phyloP scores from a whole-genome alignment of 2,329 filamentous ascomycete species.

The Fusarium fracticaudum region DNA sequence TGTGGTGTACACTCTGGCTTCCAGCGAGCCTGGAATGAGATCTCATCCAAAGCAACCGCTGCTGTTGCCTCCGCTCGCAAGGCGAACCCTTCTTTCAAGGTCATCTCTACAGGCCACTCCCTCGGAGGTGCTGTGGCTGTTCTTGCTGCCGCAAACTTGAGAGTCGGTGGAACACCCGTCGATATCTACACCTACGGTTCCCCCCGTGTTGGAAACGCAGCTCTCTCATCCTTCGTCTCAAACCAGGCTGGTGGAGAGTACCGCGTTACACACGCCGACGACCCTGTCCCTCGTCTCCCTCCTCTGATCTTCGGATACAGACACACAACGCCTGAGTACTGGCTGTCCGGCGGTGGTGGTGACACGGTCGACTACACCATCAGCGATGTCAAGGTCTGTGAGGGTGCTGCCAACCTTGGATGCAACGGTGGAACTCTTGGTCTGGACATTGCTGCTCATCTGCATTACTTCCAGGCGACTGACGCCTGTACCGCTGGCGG shows the following conservation, averaged over 20 bases:
- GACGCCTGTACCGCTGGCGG: slow-evolving; percentile 49
- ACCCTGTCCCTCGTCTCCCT: slow-evolving; percentile 75
- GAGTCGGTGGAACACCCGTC: slow-evolving; percentile 54
- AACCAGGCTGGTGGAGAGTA: slow-evolving; percentile 62
- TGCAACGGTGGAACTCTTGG: slow-evolving; percentile 63
- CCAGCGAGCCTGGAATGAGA: slow-evolving; percentile 65
- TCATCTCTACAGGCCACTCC: slow-evolving; percentile 74
- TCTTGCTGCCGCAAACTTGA: slow-evolving; percentile 66
- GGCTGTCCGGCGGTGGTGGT: slow-evolving; percentile 55
- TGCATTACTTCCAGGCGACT: slow-evolving; percentile 59
- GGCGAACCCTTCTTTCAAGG: slow-evolving; percentile 60
- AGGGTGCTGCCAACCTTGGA: slow-evolving; percentile 55
- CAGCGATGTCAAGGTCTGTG: slow-evolving; percentile 57
- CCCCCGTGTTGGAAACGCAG: slow-evolving; percentile 70
- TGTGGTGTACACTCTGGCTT: slow-evolving; percentile 70
- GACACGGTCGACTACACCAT: slow-evolving; percentile 50
- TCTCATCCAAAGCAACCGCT: slow-evolving; percentile 52
- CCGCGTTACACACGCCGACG: slow-evolving; percentile 73
- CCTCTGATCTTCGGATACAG: slow-evolving; percentile 68
- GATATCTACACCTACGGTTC: slow-evolving; percentile 75
- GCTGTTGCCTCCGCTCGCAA: slow-evolving; percentile 56
- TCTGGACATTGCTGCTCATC: slow-evolving; percentile 57
- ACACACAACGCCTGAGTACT: slow-evolving; percentile 78
- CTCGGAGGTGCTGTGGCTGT: slow-evolving; percentile 73
- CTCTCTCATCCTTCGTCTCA: slow-evolving; percentile 64